Evolutionary conservation across 495 filamentous ascomycete genomes (phyloP), one percentile per base, ranked within the genome.

Genomic region (Aspergillus biplanus): DNA sequence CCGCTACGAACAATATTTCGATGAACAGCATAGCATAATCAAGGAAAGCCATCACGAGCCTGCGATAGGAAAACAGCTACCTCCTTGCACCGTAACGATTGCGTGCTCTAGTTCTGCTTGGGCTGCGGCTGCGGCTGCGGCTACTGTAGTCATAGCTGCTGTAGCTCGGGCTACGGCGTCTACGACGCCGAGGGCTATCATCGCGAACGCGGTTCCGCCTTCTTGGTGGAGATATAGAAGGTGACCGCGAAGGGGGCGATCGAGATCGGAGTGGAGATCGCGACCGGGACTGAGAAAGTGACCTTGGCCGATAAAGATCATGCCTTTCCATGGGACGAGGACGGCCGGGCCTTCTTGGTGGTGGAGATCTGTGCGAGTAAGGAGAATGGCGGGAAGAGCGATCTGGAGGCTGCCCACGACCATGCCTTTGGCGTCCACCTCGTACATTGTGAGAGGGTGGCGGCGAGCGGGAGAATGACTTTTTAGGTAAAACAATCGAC

Each of bases 401-500:
- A 58, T 69, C 61, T 5, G 66, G 67, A 34, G 73, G 70, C 13
- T 72, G 70, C 58, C 67, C 71, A n/a, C 71, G 75, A 27, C 71
- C 67, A 53, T 77, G 74, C 46, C 72, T 71, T 16, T 71, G 64
- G 21, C 74, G 72, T 31, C 76, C 72, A 34, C 71, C 71, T 67
- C 65, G 70, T 27, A 52, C 68, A 56, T 35, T 56, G 65, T 58
- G 69, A 53, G 66, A 55, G 9, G 79, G 80, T 31, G 81, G 82
- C 7, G 82, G 82, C 27, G 81, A 83, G 8, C 76, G 78, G 21
- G 82, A 84, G 57, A 85, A 84, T 50, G 72, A 77, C 61, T 91
- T 89, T 55, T 92, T 90, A 1, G 94, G 94, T 31, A 97, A 80
- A 31, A 98, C 93, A 65, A 98, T 96, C 57, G 93, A 97, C 32